Evolutionary conservation across 768 basidiomycete species (phyloP), one percentile per base, ranked within the genome.

Genomic region (Rhodotorula diobovata): DNA sequence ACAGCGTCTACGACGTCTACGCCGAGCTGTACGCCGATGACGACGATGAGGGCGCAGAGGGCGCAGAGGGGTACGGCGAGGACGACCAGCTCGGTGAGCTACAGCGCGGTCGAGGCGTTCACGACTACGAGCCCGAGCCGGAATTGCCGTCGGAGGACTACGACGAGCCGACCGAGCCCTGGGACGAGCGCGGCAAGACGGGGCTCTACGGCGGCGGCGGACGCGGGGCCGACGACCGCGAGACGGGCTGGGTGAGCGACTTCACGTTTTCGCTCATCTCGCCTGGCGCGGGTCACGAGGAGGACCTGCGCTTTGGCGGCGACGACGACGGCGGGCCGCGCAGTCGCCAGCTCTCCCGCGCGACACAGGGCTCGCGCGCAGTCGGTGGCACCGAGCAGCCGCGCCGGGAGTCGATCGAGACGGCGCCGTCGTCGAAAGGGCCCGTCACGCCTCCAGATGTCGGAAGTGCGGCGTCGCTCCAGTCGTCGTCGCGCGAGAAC

Each of bases 201-300:
- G 73, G 73, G 11, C 45, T 74, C 1, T 74, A 70, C 56, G 73
- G 73, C 37, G 73, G 73, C 15, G 73, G 73, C 25, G 73, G 73
- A 16, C 53, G 68, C 12, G 73, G 73, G 8, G 73, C 73, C 15
- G 63, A 74, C 63, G 69, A 74, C 35, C 53, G 60, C 35, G 73
- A 74, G 54, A 74, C 73, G 20, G 73, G 73, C 2, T 74, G 73
- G 73, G 66, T 67, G 14, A 30, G 63, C 20, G 56, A 67, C 32
- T 74, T 61, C 41, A 58, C 57, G 11, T 60, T 70, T 54, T 45
- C 60, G 8, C 55, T 62, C 28, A 2, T 51, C 14, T n/a, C 14
- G 46, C 16, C 59, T 30, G 30, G 45, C 35, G 7, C 51, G 4
- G 67, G 67, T 2, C 58, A 51, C 50, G 72, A 70, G 61, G 68